Base-by-base conservation (phyloP, 768 basidiomycete genomes). In the Collybiopsis confluens region DNA sequence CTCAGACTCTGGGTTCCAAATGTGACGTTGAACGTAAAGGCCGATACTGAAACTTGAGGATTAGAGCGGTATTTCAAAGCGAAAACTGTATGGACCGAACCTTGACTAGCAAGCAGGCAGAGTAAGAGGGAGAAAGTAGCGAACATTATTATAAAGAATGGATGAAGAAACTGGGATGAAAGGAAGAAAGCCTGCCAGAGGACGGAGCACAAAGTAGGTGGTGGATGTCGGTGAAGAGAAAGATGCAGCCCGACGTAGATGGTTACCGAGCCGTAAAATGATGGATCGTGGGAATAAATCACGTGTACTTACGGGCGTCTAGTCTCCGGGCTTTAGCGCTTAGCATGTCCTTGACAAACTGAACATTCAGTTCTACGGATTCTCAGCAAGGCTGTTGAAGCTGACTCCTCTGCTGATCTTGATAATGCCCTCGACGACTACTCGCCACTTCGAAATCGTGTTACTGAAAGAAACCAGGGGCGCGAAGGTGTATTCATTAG, bases 101-200 rank as follows among this genome's bases (percentile, higher is more conserved):
- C 82, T 81, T 75, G 82, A 59, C 81, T 74, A 65, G 80, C 81
- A 70, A 85, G 73, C 33, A 48, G 23, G 61, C 68, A 68, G 51
- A 68, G 59, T 57, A 79, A 60, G 50, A 77, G 55, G 52, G 70
- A 42, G 43, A 73, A 64, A 57, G 65, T 51, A 55, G 71, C 26
- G 64, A 55, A 54, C 57, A 52, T 71, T 60, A 69, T 68, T 70
- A 70, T 65, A 58, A 60, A 59, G 55, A 43, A 57, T 58, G n/a
- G 21, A 52, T 23, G 57, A 54, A 49, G 60, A 58, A 50, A 55
- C 30, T 33, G 30, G 30, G 56, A 41, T 54, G 43, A 59, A 52
- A 46, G 56, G 37, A 55, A 62, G 70, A 58, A 56, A 66, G 36
- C 59, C 66, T 38, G 57, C 69, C 57, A 52, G 63, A 66, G 56